These are phyloP conservation scores for Chamaecrista fasciculata DNA, from an alignment of 306 rosid genomes.

Conservation along the genomic window DNA sequence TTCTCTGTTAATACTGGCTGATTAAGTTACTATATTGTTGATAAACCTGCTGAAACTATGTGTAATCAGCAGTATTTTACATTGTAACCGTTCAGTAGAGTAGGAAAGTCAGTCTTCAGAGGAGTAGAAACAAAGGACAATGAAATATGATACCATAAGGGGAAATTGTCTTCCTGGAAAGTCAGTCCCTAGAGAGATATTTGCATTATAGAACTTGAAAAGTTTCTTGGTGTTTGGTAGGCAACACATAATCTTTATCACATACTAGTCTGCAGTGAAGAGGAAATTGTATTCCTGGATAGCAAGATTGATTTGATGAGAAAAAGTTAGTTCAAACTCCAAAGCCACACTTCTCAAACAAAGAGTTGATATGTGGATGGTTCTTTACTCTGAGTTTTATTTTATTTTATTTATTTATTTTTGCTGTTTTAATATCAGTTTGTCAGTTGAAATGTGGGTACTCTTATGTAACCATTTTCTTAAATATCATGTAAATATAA, in stretches of 20 bases:
- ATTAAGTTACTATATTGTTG: not conserved
- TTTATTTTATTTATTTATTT: not conserved
- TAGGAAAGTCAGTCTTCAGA: slow-evolving; percentile 12
- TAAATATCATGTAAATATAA: not conserved
- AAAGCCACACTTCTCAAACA: slow-evolving; percentile 7
- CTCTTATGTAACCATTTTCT: not conserved
- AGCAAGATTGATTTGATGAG: not conserved
- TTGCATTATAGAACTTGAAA: not conserved
- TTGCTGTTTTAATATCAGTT: not conserved
- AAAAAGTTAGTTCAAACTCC: not conserved
- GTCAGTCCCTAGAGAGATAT: not conserved
- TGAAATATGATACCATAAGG: not conserved
- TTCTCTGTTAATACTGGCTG: not conserved
- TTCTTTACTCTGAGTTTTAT: not conserved
- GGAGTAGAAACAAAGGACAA: slow-evolving; percentile 4
- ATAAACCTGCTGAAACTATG: not conserved
- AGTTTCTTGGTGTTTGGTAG: slow-evolving; percentile 7
- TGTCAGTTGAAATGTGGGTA: not conserved
- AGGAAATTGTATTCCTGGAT: not conserved
- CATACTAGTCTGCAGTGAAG: not conserved
- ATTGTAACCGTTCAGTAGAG: not conserved
- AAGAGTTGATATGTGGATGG: not conserved
- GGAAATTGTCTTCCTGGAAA: too few species aligned
- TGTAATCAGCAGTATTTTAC: not conserved
- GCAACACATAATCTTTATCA: not conserved